Base-by-base conservation (phyloP, 192 early-diverging fungal genomes). In the Geranomyces variabilis region DNA sequence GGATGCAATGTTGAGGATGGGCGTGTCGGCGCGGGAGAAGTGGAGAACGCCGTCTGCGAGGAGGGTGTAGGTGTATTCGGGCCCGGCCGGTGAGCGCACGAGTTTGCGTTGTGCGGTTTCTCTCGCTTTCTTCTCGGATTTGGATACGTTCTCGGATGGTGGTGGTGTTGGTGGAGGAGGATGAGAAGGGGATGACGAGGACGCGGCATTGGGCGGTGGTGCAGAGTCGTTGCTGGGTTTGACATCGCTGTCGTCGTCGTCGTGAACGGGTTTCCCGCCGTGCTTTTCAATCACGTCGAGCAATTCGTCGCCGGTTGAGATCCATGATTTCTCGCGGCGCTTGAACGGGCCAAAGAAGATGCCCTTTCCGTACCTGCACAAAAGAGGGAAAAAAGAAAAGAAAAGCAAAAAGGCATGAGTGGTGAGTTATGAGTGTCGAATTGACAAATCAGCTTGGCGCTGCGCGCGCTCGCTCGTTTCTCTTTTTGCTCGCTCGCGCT, bases 41-140 rank as follows among this genome's bases (percentile, higher is more conserved):
- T 74, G 71, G n/a, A 74, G 41, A 28, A 51, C 34, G 21, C 63
- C 71, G 43, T 67, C 63, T 14, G 56, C 56, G 1, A 74, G 71
- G 22, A 74, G 64, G n/a, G 71, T 74, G 45, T 26, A 74, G n/a
- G 71, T 74, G 48, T 58, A 74, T 28, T 74, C 71, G 0, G 63
- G 64, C 15, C 71, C 64, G 17, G 31, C 33, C 1, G 19, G 28
- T 21, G 17, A 1, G 13, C 34, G 48, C n/a, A 57, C 26, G 19
- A 29, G 19, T 55, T 74, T 74, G 49, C 53, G 29, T 8, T 34
- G 21, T 12, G 22, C 53, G 22, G 45, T 66, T 8, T 60, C 28
- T 10, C 3, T 3, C 36, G 36, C 36, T 41, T 41, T 41, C 49
- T 29, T 44, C 49, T 36, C 13, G 7, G 17, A 29, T n/a, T 67